These are phyloP conservation scores for Epichloe brachyelytri DNA, from an alignment of 2,329 filamentous ascomycete species.

Conservation along the genomic window DNA sequence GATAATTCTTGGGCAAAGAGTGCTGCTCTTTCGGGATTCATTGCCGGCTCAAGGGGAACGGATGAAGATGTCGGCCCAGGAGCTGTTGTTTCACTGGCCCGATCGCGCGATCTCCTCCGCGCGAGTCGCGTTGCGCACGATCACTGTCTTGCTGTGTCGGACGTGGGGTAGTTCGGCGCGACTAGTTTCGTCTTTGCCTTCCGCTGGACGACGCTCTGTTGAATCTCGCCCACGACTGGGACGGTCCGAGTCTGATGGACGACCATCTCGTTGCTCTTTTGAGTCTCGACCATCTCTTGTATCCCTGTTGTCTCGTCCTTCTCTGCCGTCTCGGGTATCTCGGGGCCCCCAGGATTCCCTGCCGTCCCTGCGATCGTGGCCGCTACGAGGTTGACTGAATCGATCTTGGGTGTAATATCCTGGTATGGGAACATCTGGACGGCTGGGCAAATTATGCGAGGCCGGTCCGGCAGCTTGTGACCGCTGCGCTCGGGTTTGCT, in stretches of 20 bases:
- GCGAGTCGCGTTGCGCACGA: slow-evolving; percentile 19
- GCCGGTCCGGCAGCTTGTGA: slow-evolving; percentile 25
- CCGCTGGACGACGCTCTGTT: slow-evolving; percentile 29
- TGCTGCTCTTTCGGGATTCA: slow-evolving; percentile 43
- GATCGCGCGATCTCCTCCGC: slow-evolving; percentile 16
- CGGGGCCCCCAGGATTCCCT: slow-evolving; percentile 18
- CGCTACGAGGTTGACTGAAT: slow-evolving; percentile 27
- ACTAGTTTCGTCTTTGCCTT: slow-evolving; percentile 16
- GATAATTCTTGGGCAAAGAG: slow-evolving; percentile 27
- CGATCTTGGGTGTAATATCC: slow-evolving; percentile 34
- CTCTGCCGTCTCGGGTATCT: slow-evolving; percentile 15
- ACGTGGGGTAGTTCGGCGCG: slow-evolving; percentile 22
- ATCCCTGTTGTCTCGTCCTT: slow-evolving; percentile 25
- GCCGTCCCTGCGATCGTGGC: slow-evolving; percentile 26
- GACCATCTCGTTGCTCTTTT: slow-evolving; percentile 22
- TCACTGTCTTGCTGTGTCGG: slow-evolving; percentile 31
- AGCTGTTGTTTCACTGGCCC: slow-evolving; percentile 17
- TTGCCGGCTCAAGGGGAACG: slow-evolving; percentile 29
- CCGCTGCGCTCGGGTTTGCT: slow-evolving; percentile 18
- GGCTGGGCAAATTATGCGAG: slow-evolving; percentile 35
- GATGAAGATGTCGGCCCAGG: slow-evolving; percentile 13
- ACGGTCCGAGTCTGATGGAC: slow-evolving; percentile 28
- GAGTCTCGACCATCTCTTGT: slow-evolving; percentile 23
- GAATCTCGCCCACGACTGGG: slow-evolving; percentile 29
- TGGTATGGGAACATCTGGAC: slow-evolving; percentile 44